Evolutionary conservation across 495 filamentous ascomycete genomes (phyloP).

Genomic region (Xylaria bambusicola): DNA sequence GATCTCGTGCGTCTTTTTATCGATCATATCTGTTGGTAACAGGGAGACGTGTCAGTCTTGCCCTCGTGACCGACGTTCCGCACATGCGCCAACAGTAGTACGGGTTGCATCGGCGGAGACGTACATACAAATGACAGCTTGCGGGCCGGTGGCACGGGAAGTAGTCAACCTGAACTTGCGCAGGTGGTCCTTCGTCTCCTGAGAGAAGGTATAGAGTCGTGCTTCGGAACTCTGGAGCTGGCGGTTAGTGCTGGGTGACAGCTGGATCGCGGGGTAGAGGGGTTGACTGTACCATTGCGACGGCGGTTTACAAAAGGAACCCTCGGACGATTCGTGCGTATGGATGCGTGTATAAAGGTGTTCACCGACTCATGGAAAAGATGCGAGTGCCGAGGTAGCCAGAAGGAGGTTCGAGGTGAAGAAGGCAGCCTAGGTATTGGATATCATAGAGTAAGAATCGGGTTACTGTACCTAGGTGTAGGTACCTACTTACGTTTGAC

Average conservation of each 20-base stretch:
- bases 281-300: constrained; percentile 12
- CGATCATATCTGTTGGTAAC: constrained; percentile 67
- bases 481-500: too few relatives aligned
- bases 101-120: constrained; percentile 26
- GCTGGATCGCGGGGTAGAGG: constrained; percentile 13
- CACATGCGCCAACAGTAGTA: constrained; percentile 1
- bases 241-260: constrained; percentile 5
- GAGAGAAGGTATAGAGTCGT: constrained; percentile 89
- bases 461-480: too few relatives aligned
- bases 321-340: too few relatives aligned
- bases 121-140: constrained; percentile 89
- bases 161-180: constrained; percentile 91
- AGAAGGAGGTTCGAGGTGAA: too few relatives aligned
- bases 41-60: background rate
- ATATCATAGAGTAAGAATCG: too few relatives aligned
- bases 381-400: too few relatives aligned
- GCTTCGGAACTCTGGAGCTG: constrained; percentile 70
- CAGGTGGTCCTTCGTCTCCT: constrained; percentile 80
- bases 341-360: too few relatives aligned
- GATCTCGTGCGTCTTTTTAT: constrained; percentile 85
- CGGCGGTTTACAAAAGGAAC: too few relatives aligned
- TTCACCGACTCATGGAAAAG: too few relatives aligned
- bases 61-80: background rate
- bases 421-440: too few relatives aligned
- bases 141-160: constrained; percentile 80